Base-by-base conservation (phyloP, 495 filamentous ascomycete genomes). In the Jackrogersella multiformis region DNA sequence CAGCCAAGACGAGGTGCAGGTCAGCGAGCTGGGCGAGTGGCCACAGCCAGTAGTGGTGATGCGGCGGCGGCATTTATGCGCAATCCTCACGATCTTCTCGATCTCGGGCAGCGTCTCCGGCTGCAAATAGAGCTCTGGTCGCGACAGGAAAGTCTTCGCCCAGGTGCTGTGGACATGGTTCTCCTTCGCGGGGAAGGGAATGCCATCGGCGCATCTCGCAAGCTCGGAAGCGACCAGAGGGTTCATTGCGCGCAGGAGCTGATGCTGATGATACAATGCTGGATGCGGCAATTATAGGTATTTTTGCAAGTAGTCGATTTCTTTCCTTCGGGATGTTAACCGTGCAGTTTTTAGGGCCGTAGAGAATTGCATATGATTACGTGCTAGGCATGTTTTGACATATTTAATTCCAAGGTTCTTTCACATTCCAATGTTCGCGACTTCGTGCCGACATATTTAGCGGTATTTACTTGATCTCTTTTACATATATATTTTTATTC, bases 1-100 rank as follows among this genome's bases (percentile, higher is more conserved):
- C 70, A 97, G 88, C 95, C 95, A 99, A 13, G 89, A 89, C 0
- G 92, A 95, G 21, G 94, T 97, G 78, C 93, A 97, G 21, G 95
- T 98, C 39, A 99, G 77, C 68, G 95, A 90, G 66, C 89, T 94
- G 15, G 95, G 95, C 36, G 94, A 97, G 78, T 99, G 95, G 49
- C 87, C 92, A 56, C 88, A 93, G 30, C 95, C 95, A 23, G 91
- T 89, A 20, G 89, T 89, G 13, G 91, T 88, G 36, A 99, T 78
- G 39, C 92, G 88, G 36, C 92, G 88, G 30, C 92, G 87, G 76
- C 89, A 93, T 74, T 85, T 84, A 56, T 90, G 90, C 16, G 95
- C 96, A 9, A 98, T 84, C 35, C 82, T 89, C 36, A 97, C 84
- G 61, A 90, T 81, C 77, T 96, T 91, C 70, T 92, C 88, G 66